A percentile compares a stretch with the other conserved stretches of the same genome.
Conservation (phyloP, 306 rosid species). For the Cicer chorassanicum region DNA sequence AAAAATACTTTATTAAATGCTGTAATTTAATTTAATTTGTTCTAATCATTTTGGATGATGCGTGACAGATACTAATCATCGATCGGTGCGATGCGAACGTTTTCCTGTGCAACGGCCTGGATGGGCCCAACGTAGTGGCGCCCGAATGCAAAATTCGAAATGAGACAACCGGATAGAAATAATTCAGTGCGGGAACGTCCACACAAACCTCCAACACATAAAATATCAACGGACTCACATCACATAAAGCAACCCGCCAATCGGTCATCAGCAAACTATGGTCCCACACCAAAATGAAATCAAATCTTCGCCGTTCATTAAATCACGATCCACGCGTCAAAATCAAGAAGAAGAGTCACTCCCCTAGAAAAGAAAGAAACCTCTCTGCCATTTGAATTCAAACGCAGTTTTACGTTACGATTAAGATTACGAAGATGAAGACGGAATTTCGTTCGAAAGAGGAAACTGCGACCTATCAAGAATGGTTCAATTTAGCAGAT, state of each 20-base stretch:
- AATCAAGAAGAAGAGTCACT: neutral
- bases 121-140: slow-evolving; percentile 37
- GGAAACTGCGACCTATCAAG: slow-evolving; percentile 63
- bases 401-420: neutral
- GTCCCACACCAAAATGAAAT: slow-evolving; percentile 21
- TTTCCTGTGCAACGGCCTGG: slow-evolving; percentile 10
- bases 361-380: neutral
- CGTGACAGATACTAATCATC: neutral
- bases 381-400: slow-evolving; percentile 41
- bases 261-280: neutral
- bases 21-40: no score
- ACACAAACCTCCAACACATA: neutral
- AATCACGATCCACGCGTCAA: slow-evolving; percentile 16
- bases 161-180: neutral
- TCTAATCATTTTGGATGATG: neutral
- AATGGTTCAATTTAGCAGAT: slow-evolving; percentile 86
- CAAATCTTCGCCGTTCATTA: neutral
- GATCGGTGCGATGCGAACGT: neutral
- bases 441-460: slow-evolving; percentile 63
- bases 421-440: slow-evolving; percentile 54
- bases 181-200: slow-evolving; percentile 30
- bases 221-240: neutral
- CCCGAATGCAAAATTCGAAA: slow-evolving; percentile 44
- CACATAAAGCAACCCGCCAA: neutral
- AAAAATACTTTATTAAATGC: no score